phyloP scores from a whole-genome alignment of 2,329 filamentous ascomycete genomes.

The Allantophomopsis lycopodina region DNA sequence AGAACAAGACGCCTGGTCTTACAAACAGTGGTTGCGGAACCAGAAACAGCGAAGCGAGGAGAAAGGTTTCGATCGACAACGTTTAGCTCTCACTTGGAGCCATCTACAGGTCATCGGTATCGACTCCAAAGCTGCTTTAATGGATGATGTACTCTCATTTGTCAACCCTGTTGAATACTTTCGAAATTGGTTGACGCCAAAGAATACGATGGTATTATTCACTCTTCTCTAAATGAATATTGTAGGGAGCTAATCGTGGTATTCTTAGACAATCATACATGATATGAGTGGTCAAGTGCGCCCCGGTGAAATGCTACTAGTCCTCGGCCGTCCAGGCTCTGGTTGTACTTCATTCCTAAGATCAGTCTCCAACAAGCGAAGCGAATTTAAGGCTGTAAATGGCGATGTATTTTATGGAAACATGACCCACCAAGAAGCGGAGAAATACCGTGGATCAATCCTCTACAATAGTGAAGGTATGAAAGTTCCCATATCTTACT shows the following conservation, averaged over 20 bases:
- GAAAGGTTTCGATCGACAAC: not conserved
- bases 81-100: not conserved
- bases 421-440: slow-evolving; percentile 51
- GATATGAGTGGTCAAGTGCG: not conserved
- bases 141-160: not conserved
- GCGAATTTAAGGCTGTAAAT: slow-evolving; percentile 45
- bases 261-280: not conserved
- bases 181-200: not conserved
- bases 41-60: not conserved
- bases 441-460: slow-evolving; percentile 35
- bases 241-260: not conserved
- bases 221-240: no score
- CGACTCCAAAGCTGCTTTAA: not conserved
- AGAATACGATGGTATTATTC: no score
- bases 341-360: not conserved
- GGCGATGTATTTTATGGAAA: slow-evolving; percentile 59
- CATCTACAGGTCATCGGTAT: not conserved
- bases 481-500: no score
- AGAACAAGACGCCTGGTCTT: not conserved
- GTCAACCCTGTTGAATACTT: not conserved
- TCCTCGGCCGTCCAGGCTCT: slow-evolving; percentile 60
- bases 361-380: slow-evolving; percentile 38
- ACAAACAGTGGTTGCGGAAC: not conserved
- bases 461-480: not conserved
- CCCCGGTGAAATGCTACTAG: slow-evolving; percentile 33